Base-by-base conservation (phyloP, 306 rosid species). In the Trifolium fragiferum region DNA sequence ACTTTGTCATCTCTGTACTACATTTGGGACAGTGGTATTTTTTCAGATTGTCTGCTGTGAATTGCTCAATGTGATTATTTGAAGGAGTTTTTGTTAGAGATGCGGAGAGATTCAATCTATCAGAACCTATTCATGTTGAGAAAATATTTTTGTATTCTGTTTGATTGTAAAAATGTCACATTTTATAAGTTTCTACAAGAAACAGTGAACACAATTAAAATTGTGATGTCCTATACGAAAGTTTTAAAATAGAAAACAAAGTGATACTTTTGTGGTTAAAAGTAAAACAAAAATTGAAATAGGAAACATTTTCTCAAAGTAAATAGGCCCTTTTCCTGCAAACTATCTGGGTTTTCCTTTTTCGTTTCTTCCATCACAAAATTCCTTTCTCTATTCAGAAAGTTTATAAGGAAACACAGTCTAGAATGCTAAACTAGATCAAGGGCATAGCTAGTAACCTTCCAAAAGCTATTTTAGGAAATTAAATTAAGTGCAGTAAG, bases 401-500 rank as follows among this genome's bases (percentile, higher is more conserved):
- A 27, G 11, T 10, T 54, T 20, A 54, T 30, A 54, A 53, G 23
- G 51, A 73, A 25, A 49, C 21, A 4, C 21, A 18, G 15, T 67
- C 37, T 74, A 74, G 21, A 30, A 61, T 32, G 30, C 70, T 46
- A 18, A 18, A 62, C 30, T 41, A 25, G 57, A 27, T 58, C 15
- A 40, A 58, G 57, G 32, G 38, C 44, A 30, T 49, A 55, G 38
- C 32, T 57, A 55, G 46, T 15, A 32, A 69, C 30, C 18, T 51
- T 46, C 33, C 41, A 37, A 71, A 76, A 30, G 33, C 14, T 41
- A 13, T 53, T 12, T 38, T 16, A 32, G 51, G 35, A 72, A 8
- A 75, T 13, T 47, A 53, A 74, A 53, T 55, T 67, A 82, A 43
- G 55, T 21, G 25, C 60, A 50, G n/a, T n/a, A 63, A 23, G 60